Evolutionary conservation across 2,329 filamentous ascomycete genomes (phyloP), one percentile per base, ranked within the genome.

Genomic region (Diaporthe sp.): DNA sequence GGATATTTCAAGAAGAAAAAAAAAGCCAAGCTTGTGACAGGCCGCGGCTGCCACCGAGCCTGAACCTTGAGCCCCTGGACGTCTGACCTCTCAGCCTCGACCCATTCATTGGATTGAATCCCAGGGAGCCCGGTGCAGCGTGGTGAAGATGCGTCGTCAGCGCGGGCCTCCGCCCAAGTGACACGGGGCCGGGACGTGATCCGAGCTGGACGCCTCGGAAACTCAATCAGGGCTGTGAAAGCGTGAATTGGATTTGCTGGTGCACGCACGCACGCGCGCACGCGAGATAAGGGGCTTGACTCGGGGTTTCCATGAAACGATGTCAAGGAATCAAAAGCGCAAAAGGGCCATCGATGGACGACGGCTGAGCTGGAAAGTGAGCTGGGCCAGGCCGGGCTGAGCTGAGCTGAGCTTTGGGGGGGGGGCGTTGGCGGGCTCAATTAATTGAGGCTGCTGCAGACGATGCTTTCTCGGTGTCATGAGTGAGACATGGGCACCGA

Each of bases 201-300:
- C 63, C 63, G 63, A 39, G 44, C 63, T 68, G 63, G 63, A 53
- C 47, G 32, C 47, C 32, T 53, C 27, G 44, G 47, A 53, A 68
- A 68, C 30, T 66, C 63, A 51, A 51, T 51, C 63, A 51, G 27
- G 63, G 13, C 7, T 39, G 63, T 53, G 63, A 53, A 68, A 53
- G 63, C 63, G 63, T 68, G 63, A 39, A 27, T 68, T 68, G 47
- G 47, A n/a, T 68, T 53, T 66, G 12, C 12, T 19, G 42, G 42
- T n/a, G 61, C 30, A 35, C 22, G 30, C 19, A 47, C 61, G 30
- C 53, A 50, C 27, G 15, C 35, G 56, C 56, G n/a, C 59, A 65
- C 17, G 59, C 61, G 61, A 47, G 61, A 47, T 63, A 63, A 63
- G 61, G 32, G 63, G 44, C 63, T 68, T 68, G 63, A 53, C 63